Percentiles rank a stretch among this genome's conserved stretches.
Evolutionary conservation across 352 stramenopile genomes (phyloP).

Genomic region (Saprolegnia parasitica): DNA sequence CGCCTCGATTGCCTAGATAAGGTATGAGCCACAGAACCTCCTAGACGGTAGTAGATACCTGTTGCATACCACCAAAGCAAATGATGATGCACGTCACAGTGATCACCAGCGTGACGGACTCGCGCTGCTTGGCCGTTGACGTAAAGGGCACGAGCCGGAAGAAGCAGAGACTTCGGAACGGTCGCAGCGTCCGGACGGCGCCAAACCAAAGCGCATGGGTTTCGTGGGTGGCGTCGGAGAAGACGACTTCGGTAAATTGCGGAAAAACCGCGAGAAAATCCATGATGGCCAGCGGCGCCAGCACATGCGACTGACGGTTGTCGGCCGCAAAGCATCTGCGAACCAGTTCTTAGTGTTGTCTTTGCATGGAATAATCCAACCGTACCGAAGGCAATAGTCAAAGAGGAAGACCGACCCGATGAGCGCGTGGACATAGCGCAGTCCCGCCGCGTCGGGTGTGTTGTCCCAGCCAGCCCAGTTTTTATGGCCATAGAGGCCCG

Average conservation of each 20-base stretch:
- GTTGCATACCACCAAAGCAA: slow-evolving; percentile 34
- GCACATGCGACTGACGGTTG: slow-evolving; percentile 50
- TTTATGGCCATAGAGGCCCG: slow-evolving; percentile 10
- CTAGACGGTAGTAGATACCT: slow-evolving; percentile 15
- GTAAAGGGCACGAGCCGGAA: slow-evolving; percentile 55
- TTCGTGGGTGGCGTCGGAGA: slow-evolving; percentile 34
- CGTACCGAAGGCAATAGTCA: slow-evolving; percentile 8
- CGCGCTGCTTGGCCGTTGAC: slow-evolving; percentile 50
- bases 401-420: slow-evolving; percentile 14
- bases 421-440: neutral
- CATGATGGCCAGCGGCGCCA: slow-evolving; percentile 55
- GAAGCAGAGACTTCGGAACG: slow-evolving; percentile 50
- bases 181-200: slow-evolving; percentile 61
- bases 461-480: slow-evolving; percentile 8
- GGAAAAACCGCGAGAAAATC: slow-evolving; percentile 49
- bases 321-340: slow-evolving; percentile 58
- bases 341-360: no score
- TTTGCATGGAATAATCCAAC: neutral
- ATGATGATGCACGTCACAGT: slow-evolving; percentile 61
- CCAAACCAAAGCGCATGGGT: slow-evolving; percentile 38
- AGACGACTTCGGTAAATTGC: slow-evolving; percentile 36
- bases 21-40: neutral
- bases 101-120: slow-evolving; percentile 46
- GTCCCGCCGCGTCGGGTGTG: neutral
- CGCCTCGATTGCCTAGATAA: neutral